Evolutionary conservation across 2,329 filamentous ascomycete genomes (phyloP).

Genomic region (Alternaria tenuissima): DNA sequence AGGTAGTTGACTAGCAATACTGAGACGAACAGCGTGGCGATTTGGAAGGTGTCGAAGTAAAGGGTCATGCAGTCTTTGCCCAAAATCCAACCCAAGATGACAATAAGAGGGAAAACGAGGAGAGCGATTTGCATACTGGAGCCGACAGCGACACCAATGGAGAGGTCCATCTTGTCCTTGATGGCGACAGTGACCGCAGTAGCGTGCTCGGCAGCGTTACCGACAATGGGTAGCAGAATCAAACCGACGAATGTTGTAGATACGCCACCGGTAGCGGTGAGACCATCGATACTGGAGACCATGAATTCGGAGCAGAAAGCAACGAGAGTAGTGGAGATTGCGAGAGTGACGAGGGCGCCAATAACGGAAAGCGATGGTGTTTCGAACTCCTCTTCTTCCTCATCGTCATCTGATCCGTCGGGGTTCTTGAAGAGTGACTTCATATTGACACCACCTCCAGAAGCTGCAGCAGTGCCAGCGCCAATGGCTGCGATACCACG

Average conservation of each 20-base stretch:
- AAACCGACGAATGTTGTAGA: constrained; percentile 69
- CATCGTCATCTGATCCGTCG: constrained; percentile 52
- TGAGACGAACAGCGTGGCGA: constrained; percentile 68
- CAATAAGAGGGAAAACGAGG: constrained; percentile 67
- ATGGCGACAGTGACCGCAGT: constrained; percentile 68
- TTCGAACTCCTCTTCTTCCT: constrained; percentile 73
- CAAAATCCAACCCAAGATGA: constrained; percentile 69
- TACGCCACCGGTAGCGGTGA: constrained; percentile 59
- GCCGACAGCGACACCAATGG: constrained; percentile 71
- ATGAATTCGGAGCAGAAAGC: constrained; percentile 77
- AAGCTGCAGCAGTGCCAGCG: constrained; percentile 59
- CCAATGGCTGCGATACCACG: constrained; percentile 63
- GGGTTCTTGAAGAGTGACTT: constrained; percentile 55
- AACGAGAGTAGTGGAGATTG: constrained; percentile 77
- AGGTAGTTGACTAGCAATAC: constrained; percentile 68
- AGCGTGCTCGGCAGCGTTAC: constrained; percentile 72
- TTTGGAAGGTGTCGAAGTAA: constrained; percentile 88
- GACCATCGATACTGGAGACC: constrained; percentile 66
- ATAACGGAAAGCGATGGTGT: constrained; percentile 78
- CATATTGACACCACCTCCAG: constrained; percentile 60
- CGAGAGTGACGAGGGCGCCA: constrained; percentile 76
- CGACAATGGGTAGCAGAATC: constrained; percentile 71
- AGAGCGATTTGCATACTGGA: constrained; percentile 72
- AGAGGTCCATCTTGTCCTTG: constrained; percentile 75
- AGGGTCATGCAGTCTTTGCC: constrained; percentile 73